Conservation (phyloP, 345 rosid species). For the Euphorbia tirucalli region DNA sequence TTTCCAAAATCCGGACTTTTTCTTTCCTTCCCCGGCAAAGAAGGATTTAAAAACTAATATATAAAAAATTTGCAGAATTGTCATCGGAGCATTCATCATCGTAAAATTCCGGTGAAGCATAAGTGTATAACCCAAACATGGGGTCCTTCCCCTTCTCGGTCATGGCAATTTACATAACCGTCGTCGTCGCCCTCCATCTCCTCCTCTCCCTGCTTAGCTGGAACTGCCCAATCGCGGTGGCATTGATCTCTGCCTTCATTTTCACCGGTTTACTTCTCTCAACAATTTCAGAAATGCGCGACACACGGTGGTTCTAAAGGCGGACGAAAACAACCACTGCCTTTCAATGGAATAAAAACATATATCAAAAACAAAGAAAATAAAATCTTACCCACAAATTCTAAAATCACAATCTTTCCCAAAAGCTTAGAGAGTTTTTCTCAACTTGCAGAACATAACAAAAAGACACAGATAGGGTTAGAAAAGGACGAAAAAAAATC, state of each 20-base stretch:
- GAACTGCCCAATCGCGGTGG: not conserved
- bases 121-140: conserved; percentile 68
- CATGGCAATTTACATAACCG: conserved; percentile 46
- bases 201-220: conserved; percentile 25
- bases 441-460: no score
- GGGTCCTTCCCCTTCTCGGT: conserved; percentile 78
- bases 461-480: no score
- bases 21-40: no score
- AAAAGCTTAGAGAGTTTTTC: no score
- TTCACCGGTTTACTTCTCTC: conserved; percentile 22
- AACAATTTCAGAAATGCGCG: conserved; percentile 24
- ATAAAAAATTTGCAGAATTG: not conserved
- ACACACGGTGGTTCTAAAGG: conserved; percentile 29
- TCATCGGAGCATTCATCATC: conserved; percentile 70
- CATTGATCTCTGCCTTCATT: conserved; percentile 15
- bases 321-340: conserved; percentile 19
- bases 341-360: conserved; percentile 67
- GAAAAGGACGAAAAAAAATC: no score
- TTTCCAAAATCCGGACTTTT: no score
- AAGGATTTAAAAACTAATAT: no score
- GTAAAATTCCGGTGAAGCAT: conserved; percentile 84
- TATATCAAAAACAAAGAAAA: no score
- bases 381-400: no score
- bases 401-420: no score
- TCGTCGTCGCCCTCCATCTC: conserved; percentile 16